Percentiles rank a stretch among this genome's conserved stretches.
These are phyloP conservation scores for Colletotrichum sp. DNA, from an alignment of 2,329 filamentous ascomycete genomes.

Conservation along the genomic window DNA sequence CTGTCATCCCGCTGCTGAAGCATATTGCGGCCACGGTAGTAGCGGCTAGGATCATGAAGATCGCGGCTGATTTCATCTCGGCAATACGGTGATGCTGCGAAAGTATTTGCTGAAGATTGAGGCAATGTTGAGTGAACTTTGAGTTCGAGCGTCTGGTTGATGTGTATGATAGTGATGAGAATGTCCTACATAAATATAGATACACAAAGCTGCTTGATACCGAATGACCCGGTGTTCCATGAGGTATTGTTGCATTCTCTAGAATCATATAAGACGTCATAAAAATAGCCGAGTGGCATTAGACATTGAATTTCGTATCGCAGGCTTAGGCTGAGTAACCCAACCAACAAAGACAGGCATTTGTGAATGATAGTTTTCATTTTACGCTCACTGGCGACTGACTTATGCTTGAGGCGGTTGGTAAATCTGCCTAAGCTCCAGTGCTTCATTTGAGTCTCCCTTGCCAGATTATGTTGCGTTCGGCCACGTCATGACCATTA, in stretches of 20 bases:
- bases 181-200: neutral
- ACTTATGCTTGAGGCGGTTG: neutral
- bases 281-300: neutral
- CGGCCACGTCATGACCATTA: neutral
- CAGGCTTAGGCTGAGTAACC: neutral
- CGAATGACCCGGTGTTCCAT: neutral
- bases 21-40: neutral
- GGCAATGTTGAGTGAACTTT: neutral
- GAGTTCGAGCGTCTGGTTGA: neutral
- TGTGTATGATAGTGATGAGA: neutral
- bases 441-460: neutral
- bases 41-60: neutral
- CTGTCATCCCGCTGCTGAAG: neutral
- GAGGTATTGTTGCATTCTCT: neutral
- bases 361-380: neutral
- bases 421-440: neutral
- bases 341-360: neutral
- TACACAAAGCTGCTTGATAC: neutral
- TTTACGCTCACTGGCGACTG: neutral
- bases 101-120: neutral
- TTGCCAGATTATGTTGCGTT: neutral
- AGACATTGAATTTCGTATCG: neutral
- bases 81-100: neutral
- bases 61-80: neutral
- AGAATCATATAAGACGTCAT: neutral